These are phyloP conservation scores for Ramaria sp. DNA, from an alignment of 768 basidiomycete species.

Conservation along the genomic window DNA sequence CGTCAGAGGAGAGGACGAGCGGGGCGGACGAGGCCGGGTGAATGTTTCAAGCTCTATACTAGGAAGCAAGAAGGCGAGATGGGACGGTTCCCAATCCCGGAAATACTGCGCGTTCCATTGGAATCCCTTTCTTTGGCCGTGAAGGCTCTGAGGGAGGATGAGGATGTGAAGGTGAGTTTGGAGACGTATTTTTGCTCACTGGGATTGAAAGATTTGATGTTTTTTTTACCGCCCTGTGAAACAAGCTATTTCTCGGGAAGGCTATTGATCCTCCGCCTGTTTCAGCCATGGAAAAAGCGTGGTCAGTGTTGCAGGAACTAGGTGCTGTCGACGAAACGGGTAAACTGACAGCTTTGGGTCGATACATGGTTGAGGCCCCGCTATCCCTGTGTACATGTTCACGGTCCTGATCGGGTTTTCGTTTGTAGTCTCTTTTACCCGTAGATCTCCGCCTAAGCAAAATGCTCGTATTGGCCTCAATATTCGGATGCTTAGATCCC, in stretches of 20 bases:
- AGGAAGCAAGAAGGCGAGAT: conserved; percentile 57
- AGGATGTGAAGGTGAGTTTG: conserved; percentile 57
- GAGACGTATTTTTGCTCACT: conserved; percentile 12
- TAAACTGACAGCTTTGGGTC: conserved; percentile 66
- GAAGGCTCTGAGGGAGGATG: conserved; percentile 66
- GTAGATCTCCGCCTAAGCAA: conserved; percentile 83
- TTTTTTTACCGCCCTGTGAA: background rate
- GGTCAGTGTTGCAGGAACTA: conserved; percentile 59
- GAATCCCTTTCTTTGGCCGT: conserved; percentile 75
- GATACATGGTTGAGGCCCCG: conserved; percentile 47
- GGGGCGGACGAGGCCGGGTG: conserved; percentile 71
- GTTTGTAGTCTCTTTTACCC: conserved; percentile 65
- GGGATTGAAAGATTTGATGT: background rate
- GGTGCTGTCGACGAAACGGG: conserved; percentile 62
- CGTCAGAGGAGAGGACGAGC: conserved; percentile 83
- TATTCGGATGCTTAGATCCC: conserved; percentile 77
- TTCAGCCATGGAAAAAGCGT: conserved; percentile 66
- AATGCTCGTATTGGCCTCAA: conserved; percentile 81
- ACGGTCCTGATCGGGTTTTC: conserved; percentile 5
- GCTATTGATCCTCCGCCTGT: conserved; percentile 80
- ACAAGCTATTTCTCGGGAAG: conserved; percentile 49
- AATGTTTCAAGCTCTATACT: conserved; percentile 86
- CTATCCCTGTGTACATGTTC: background rate
- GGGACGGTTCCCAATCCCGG: conserved; percentile 67
- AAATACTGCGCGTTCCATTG: conserved; percentile 79